Percentiles rank a stretch among this genome's conserved stretches.
Conservation (phyloP, 1,284 basidiomycete genomes). For the Puccinia triticina region DNA sequence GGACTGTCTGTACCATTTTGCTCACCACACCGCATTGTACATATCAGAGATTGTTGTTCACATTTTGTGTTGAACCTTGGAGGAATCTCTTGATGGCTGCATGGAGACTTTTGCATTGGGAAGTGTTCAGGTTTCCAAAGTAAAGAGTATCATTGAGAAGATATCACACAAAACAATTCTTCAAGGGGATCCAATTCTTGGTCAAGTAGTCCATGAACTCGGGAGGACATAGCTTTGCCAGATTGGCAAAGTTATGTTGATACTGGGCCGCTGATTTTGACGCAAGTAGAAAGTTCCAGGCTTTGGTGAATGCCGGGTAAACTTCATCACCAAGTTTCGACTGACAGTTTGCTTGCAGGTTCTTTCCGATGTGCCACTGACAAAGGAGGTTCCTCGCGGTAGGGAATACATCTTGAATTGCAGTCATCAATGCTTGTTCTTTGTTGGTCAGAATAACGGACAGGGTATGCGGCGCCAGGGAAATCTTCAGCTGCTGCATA, state of each 20-base stretch:
- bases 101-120: neutral
- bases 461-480: neutral
- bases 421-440: neutral
- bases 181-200: constrained; percentile 1
- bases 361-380: neutral
- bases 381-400: too few relatives aligned
- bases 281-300: neutral
- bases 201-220: neutral
- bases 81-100: constrained; percentile 2
- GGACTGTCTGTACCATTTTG: too few relatives aligned
- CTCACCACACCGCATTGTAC: too few relatives aligned
- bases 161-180: neutral
- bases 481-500: neutral
- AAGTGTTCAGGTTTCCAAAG: constrained; percentile 13
- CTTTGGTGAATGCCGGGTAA: neutral
- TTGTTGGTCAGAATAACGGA: neutral
- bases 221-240: neutral
- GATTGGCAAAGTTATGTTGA: neutral
- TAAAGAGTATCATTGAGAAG: neutral
- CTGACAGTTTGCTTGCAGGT: neutral
- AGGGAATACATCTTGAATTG: too few relatives aligned
- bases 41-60: neutral
- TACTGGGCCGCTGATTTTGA: neutral
- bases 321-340: neutral
- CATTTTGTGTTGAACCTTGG: neutral